These are phyloP conservation scores for Aspergillus quadricinctus DNA, from an alignment of 2,329 filamentous ascomycete species.

Conservation along the genomic window DNA sequence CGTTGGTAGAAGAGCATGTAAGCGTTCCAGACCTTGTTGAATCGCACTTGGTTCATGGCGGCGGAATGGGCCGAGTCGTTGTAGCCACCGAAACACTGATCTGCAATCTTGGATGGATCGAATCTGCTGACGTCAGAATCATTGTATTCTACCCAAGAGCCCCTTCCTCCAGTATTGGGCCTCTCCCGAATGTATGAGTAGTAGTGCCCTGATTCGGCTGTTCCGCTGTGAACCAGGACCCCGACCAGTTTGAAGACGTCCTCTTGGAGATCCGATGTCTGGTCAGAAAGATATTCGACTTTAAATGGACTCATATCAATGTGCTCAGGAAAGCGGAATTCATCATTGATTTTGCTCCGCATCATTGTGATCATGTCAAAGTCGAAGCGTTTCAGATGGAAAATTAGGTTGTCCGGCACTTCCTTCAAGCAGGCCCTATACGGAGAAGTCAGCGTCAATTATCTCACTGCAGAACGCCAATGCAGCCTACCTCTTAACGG, in stretches of 20 bases:
- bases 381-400: constrained; percentile 70
- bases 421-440: constrained; percentile 80
- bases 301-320: constrained; percentile 91
- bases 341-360: constrained; percentile 90
- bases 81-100: constrained; percentile 73
- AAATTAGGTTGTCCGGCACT: constrained; percentile 88
- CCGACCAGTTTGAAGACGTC: constrained; percentile 94
- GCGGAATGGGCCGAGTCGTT: constrained; percentile 52
- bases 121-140: constrained; percentile 77
- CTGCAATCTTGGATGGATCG: constrained; percentile 68
- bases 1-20: constrained; percentile 99
- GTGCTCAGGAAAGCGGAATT: constrained; percentile 77
- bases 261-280: constrained; percentile 50
- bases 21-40: constrained; percentile 73
- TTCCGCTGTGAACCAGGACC: constrained; percentile 87
- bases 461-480: background rate
- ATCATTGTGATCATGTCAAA: constrained; percentile 60
- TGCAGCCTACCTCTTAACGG: constrained; percentile 68
- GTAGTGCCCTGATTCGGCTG: constrained; percentile 91
- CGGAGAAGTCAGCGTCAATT: constrained; percentile 10
- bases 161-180: constrained; percentile 47
- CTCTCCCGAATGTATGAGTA: constrained; percentile 91
- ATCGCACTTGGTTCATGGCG: constrained; percentile 42
- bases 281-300: constrained; percentile 72
- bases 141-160: constrained; percentile 86